phyloP scores from a whole-genome alignment of 306 rosid genomes.

The Prunus campanulata region DNA sequence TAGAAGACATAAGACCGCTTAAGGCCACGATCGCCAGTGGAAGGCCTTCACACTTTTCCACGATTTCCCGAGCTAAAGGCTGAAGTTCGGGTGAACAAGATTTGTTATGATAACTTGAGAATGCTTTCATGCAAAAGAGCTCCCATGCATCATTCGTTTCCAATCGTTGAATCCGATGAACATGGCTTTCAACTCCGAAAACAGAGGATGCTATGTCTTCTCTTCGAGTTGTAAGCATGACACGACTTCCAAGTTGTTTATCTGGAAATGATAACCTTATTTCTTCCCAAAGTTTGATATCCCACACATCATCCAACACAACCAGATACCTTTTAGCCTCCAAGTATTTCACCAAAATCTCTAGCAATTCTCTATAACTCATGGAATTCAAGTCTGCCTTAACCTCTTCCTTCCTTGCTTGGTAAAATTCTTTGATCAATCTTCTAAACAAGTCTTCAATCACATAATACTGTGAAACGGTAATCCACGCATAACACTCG shows the following conservation, averaged over 20 bases:
- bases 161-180: background rate
- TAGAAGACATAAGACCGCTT: slow-evolving; percentile 24
- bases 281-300: background rate
- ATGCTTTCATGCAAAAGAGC: slow-evolving; percentile 23
- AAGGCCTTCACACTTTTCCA: slow-evolving; percentile 19
- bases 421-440: no score
- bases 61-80: background rate
- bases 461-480: no score
- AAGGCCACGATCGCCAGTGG: slow-evolving; percentile 19
- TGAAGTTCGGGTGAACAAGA: background rate
- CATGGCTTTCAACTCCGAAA: slow-evolving; percentile 5
- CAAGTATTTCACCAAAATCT: slow-evolving; percentile 9
- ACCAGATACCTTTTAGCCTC: slow-evolving; percentile 3
- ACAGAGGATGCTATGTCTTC: slow-evolving; percentile 6
- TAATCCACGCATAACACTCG: no score
- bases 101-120: background rate
- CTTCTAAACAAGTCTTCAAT: no score
- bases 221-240: slow-evolving; percentile 22
- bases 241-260: slow-evolving; percentile 6
- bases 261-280: slow-evolving; percentile 8
- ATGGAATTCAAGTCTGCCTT: slow-evolving; percentile 2
- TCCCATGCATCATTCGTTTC: slow-evolving; percentile 1
- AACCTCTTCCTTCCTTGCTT: background rate
- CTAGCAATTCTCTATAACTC: slow-evolving; percentile 5
- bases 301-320: slow-evolving; percentile 15